Conservation (phyloP, 331 rosid genomes). For the Cydonia oblonga region DNA sequence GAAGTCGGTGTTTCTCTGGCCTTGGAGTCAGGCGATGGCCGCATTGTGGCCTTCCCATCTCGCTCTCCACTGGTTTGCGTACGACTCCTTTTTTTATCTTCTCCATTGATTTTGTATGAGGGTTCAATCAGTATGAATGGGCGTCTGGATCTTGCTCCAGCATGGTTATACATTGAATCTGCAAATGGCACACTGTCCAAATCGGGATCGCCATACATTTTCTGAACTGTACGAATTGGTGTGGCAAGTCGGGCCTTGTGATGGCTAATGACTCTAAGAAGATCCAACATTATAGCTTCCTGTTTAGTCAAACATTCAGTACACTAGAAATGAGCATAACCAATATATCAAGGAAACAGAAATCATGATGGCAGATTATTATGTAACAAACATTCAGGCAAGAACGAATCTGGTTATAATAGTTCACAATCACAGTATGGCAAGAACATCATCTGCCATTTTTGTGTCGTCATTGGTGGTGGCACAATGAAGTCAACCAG, state of each 20-base stretch:
- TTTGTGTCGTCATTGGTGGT: neutral
- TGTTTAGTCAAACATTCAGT: constrained; percentile 16
- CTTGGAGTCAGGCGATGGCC: constrained; percentile 31
- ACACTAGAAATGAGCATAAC: constrained; percentile 21
- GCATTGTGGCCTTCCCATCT: constrained; percentile 34
- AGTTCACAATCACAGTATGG: neutral
- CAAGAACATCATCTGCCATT: neutral
- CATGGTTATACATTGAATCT: constrained; percentile 40
- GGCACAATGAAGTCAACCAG: neutral
- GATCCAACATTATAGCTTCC: constrained; percentile 89
- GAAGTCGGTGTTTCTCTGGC: constrained; percentile 26
- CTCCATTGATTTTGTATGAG: constrained; percentile 46
- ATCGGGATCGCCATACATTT: constrained; percentile 56
- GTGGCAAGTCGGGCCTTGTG: constrained; percentile 95
- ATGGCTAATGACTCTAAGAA: constrained; percentile 91
- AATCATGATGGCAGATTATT: neutral
- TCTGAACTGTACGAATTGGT: constrained; percentile 88
- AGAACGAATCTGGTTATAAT: neutral
- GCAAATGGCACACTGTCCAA: constrained; percentile 58
- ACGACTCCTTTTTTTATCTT: constrained; percentile 50
- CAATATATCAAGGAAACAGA: neutral
- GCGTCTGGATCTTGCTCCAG: constrained; percentile 45
- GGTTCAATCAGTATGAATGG: constrained; percentile 69
- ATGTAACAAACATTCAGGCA: neutral
- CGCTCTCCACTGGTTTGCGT: constrained; percentile 43